phyloP scores from a whole-genome alignment of 1,139 yeast species.

The Chernovozyma sophiae-reginae region DNA sequence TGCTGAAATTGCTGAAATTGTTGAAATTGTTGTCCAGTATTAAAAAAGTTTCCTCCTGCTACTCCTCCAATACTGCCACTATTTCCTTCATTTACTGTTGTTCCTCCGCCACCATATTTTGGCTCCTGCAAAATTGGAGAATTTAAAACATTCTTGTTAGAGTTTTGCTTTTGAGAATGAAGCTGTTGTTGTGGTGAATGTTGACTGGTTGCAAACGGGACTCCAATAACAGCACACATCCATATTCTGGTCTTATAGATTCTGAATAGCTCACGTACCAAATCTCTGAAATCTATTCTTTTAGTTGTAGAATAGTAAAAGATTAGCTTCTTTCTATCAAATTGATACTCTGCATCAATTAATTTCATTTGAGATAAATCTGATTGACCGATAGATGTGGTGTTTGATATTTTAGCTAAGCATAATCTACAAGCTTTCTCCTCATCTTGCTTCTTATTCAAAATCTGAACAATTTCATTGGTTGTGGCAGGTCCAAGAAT shows the following conservation, averaged over 20 bases:
- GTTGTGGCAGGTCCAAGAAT: slow-evolving; percentile 66
- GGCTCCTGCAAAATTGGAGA: slow-evolving; percentile 1
- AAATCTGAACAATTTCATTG: slow-evolving; percentile 56
- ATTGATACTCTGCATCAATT: slow-evolving; percentile 88
- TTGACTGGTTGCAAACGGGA: slow-evolving; percentile 19
- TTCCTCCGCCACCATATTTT: slow-evolving; percentile 1
- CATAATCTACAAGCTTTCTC: slow-evolving; percentile 65
- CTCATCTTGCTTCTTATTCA: slow-evolving; percentile 64
- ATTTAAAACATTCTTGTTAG: not conserved
- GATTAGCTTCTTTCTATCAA: slow-evolving; percentile 90
- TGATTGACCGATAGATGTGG: slow-evolving; percentile 15
- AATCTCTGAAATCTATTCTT: slow-evolving; percentile 87
- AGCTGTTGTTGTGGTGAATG: slow-evolving; percentile 6
- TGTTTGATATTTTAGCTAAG: slow-evolving; percentile 53
- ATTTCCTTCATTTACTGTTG: not conserved
- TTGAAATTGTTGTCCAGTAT: slow-evolving; percentile 1
- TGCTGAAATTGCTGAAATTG: slow-evolving; percentile 6
- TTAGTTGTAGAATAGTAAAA: slow-evolving; percentile 74
- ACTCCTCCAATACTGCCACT: not conserved
- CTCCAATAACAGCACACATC: slow-evolving; percentile 79
- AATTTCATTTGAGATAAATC: slow-evolving; percentile 37
- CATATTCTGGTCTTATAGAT: slow-evolving; percentile 95
- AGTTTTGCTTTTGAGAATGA: slow-evolving; percentile 2
- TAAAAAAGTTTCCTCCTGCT: not conserved
- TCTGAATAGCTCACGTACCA: slow-evolving; percentile 87